These are phyloP conservation scores for Nakaseomyces delphensis DNA, from an alignment of 1,139 yeast species.

Conservation along the genomic window DNA sequence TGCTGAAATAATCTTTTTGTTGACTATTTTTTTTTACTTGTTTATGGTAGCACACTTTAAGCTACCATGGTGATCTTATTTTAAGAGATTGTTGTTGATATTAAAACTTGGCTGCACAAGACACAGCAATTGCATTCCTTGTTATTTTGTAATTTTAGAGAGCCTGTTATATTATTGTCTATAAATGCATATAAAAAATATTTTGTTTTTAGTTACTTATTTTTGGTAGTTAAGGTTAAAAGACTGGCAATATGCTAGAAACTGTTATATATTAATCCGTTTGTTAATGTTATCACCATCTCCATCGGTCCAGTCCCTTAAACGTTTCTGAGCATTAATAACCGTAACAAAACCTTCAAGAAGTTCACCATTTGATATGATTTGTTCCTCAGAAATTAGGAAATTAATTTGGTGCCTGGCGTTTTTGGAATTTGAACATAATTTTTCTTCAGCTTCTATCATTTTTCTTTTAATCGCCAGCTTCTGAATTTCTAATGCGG, in stretches of 20 bases:
- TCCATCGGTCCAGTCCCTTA: conserved; percentile 50
- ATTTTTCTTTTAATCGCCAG: conserved; percentile 28
- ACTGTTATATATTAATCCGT: conserved; percentile 29
- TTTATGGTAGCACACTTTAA: too few relatives aligned
- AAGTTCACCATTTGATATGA: conserved; percentile 41
- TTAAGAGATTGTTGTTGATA: too few relatives aligned
- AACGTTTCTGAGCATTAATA: conserved; percentile 43
- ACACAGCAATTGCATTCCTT: neutral
- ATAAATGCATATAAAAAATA: conserved; percentile 2
- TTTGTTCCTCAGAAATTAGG: conserved; percentile 33
- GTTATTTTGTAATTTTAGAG: neutral
- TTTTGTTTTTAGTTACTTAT: neutral
- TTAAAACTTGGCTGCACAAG: neutral
- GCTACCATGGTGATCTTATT: too few relatives aligned
- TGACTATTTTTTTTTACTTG: neutral
- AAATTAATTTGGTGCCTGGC: conserved; percentile 21
- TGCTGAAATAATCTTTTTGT: neutral
- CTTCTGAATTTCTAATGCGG: conserved; percentile 37
- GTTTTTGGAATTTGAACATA: conserved; percentile 18
- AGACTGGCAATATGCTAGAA: too few relatives aligned
- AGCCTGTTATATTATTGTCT: neutral
- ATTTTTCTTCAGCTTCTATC: conserved; percentile 12
- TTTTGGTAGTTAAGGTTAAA: too few relatives aligned
- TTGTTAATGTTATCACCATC: conserved; percentile 41
- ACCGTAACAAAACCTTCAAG: conserved; percentile 39